These are phyloP conservation scores for Ceratobasidium sp. DNA, from an alignment of 1,284 basidiomycete genomes.

Conservation along the genomic window DNA sequence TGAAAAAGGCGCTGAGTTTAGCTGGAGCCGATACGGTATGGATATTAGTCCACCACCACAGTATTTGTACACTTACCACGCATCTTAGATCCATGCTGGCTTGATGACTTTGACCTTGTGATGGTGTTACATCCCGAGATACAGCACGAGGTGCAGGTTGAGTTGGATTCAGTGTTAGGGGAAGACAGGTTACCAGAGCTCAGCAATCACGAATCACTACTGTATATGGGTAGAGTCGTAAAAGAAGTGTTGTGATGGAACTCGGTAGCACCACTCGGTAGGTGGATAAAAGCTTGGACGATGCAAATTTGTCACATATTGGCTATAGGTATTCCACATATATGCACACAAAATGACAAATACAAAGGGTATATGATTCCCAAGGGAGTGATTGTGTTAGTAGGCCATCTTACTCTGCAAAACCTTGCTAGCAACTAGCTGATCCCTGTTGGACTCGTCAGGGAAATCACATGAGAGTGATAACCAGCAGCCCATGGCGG, in stretches of 20 bases:
- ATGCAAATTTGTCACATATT: not conserved
- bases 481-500: too few species aligned
- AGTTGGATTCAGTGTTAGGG: constrained; percentile 37
- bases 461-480: too few species aligned
- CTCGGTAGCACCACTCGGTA: constrained; percentile 41
- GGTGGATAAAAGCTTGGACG: not conserved
- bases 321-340: constrained; percentile 42
- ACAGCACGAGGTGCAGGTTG: constrained; percentile 17
- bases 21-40: constrained; percentile 31
- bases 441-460: too few species aligned
- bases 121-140: constrained; percentile 47
- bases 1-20: not conserved
- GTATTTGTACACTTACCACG: not conserved
- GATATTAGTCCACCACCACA: not conserved
- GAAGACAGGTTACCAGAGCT: constrained; percentile 16
- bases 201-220: constrained; percentile 19
- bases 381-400: constrained; percentile 46
- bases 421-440: too few species aligned
- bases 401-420: not conserved
- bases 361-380: constrained; percentile 49
- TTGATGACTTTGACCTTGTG: constrained; percentile 19
- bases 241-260: constrained; percentile 45
- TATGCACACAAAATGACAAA: constrained; percentile 43
- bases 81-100: constrained; percentile 3
- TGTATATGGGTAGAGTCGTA: constrained; percentile 34